Conservation (phyloP, 2,329 filamentous ascomycete genomes). For the Fusarium lyarnte region DNA sequence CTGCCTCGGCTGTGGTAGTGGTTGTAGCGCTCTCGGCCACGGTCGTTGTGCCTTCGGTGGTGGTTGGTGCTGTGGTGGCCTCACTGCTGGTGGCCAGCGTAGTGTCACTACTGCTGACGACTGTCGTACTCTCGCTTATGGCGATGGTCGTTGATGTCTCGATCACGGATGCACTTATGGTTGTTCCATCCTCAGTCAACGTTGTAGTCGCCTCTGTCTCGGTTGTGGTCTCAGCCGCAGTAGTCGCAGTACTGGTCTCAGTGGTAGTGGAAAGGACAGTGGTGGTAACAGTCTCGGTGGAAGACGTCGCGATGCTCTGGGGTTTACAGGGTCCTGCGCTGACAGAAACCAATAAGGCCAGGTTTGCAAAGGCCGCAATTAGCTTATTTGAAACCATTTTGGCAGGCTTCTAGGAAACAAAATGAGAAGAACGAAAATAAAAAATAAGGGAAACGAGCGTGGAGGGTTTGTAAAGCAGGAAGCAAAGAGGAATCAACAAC, state of each 20-base stretch:
- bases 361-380: not conserved
- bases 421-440: no score
- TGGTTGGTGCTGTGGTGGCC: not conserved
- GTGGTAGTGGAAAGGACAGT: not conserved
- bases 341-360: not conserved
- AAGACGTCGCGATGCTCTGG: not conserved
- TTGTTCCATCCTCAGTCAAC: not conserved
- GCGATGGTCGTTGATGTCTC: not conserved
- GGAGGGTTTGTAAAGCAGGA: no score
- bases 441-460: no score
- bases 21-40: not conserved
- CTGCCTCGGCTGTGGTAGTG: not conserved
- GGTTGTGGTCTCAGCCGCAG: rapidly evolving
- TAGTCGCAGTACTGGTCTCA: not conserved
- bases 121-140: not conserved
- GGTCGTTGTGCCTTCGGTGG: not conserved
- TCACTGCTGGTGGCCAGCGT: rapidly evolving
- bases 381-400: not conserved
- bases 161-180: not conserved
- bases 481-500: no score
- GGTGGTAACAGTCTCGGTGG: not conserved
- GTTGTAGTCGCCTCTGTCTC: not conserved
- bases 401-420: no score
- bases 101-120: not conserved
- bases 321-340: not conserved